Base-by-base conservation (phyloP, 805 yeast species). In the Ogataea chonburiensis region DNA sequence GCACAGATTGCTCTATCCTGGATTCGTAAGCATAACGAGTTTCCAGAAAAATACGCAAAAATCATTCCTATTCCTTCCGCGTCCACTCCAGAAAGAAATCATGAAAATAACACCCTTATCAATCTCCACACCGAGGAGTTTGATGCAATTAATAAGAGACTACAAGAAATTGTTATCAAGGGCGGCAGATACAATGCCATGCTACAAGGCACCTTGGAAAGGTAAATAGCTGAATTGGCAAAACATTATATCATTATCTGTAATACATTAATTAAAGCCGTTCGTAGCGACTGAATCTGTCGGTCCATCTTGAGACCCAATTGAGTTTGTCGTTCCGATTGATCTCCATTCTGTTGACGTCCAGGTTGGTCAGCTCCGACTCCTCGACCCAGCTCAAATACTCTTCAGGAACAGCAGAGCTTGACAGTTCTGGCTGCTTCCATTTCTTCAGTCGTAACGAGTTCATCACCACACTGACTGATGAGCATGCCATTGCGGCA, bases 401-500 rank as follows among this genome's bases (percentile, higher is more conserved):
- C 14, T 35, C 34, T 21, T 35, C 39, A 7, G 25, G 17, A 15
- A 24, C 19, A 16, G 24, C 19, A 5, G 19, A 5, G 11, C 13
- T 13, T 13, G 19, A 17, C 28, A 45, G 20, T 14, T 24, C 34
- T 2, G 44, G 44, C 34, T 34, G 17, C 22, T 51, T 70, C 88
- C 91, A 87, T 30, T 65, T 63, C 54, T 82, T 84, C 50, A 91
- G 66, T 50, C 77, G 57, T 42, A 91, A 66, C 0, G 96, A 87
- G 44, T 85, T 84, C 29, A 81, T 51, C 17, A 93, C 89, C 15
- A 91, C 98, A 50, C 95, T 84, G 2, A 87, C 80, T 1, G 96
- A 86, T 46, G 96, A 86, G 51, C 87, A 70, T 0, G 96, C 95
- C 98, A 93, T 93, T 1, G 96, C 84, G 10, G 80, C 75, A 26